phyloP scores from a whole-genome alignment of 495 filamentous ascomycete species.

The Neurospora terricola region DNA sequence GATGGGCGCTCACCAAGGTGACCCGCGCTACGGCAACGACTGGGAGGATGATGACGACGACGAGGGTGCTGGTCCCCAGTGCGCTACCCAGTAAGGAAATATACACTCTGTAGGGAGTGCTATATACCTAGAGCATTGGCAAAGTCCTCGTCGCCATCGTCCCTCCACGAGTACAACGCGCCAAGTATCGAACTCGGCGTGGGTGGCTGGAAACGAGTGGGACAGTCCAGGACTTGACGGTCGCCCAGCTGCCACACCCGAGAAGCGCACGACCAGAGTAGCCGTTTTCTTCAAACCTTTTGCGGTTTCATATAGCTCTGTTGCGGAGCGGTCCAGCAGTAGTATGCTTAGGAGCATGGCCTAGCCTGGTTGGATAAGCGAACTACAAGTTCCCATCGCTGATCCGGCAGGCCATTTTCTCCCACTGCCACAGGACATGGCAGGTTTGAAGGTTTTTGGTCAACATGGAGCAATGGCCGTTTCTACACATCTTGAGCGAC shows the following conservation, averaged over 20 bases:
- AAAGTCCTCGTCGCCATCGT: not conserved
- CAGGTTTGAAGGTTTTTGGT: not conserved
- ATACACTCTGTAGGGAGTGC: slow-evolving; percentile 12
- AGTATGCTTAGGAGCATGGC: not conserved
- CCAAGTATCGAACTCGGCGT: not conserved
- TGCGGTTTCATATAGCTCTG: not conserved
- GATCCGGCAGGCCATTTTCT: not conserved
- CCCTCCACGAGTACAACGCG: not conserved
- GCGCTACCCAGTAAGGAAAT: slow-evolving; percentile 65
- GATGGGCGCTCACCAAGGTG: slow-evolving; percentile 57
- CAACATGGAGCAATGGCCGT: not conserved
- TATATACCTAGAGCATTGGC: not conserved
- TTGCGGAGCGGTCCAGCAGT: not conserved
- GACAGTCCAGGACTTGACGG: not conserved
- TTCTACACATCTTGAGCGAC: not conserved
- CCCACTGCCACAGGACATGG: not conserved
- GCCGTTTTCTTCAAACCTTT: not conserved
- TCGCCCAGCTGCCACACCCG: not conserved
- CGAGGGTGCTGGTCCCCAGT: slow-evolving; percentile 53
- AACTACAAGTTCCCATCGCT: not conserved
- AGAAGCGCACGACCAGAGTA: not conserved
- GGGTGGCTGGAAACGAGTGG: not conserved
- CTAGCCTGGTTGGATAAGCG: not conserved
- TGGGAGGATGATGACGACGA: slow-evolving; percentile 82
- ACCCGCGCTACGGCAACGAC: slow-evolving; percentile 54